phyloP scores from a whole-genome alignment of 2,329 filamentous ascomycete genomes.

The Pyrenochaeta sp. region DNA sequence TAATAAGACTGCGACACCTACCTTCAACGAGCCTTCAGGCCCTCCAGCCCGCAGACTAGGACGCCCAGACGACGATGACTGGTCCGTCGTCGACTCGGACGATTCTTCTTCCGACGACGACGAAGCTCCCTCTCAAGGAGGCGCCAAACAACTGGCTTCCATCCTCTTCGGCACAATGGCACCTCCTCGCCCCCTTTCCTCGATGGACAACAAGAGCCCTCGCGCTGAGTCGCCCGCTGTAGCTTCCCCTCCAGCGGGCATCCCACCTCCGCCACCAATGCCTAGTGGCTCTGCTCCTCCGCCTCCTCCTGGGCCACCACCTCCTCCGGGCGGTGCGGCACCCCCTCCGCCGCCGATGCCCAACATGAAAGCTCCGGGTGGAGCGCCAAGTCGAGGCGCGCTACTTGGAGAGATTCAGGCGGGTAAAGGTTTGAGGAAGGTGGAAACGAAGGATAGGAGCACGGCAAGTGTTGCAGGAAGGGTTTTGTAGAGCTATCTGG shows the following conservation, averaged over 20 bases:
- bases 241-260: slow-evolving; percentile 52
- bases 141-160: slow-evolving; percentile 90
- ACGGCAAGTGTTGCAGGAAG: slow-evolving; percentile 75
- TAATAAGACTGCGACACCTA: slow-evolving; percentile 53
- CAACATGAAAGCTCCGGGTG: slow-evolving; percentile 39
- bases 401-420: slow-evolving; percentile 84
- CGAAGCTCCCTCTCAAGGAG: slow-evolving; percentile 80
- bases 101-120: slow-evolving; percentile 74
- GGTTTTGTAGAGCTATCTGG: slow-evolving; percentile 57
- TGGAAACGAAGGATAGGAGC: slow-evolving; percentile 88
- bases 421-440: slow-evolving; percentile 83
- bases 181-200: slow-evolving; percentile 86
- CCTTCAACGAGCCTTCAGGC: slow-evolving; percentile 57
- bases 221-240: slow-evolving; percentile 53
- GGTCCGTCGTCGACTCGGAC: slow-evolving; percentile 80
- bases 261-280: slow-evolving; percentile 63
- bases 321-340: slow-evolving; percentile 47
- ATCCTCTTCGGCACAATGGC: slow-evolving; percentile 98
- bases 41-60: slow-evolving; percentile 62
- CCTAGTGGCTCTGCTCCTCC: slow-evolving; percentile 53
- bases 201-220: slow-evolving; percentile 74
- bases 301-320: slow-evolving; percentile 60
- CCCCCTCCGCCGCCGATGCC: slow-evolving; percentile 57
- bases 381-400: slow-evolving; percentile 57
- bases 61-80: slow-evolving; percentile 75